Evolutionary conservation across 139 green algal species (phyloP), one percentile per base, ranked within the genome.

Genomic region (Ulvella scutata): DNA sequence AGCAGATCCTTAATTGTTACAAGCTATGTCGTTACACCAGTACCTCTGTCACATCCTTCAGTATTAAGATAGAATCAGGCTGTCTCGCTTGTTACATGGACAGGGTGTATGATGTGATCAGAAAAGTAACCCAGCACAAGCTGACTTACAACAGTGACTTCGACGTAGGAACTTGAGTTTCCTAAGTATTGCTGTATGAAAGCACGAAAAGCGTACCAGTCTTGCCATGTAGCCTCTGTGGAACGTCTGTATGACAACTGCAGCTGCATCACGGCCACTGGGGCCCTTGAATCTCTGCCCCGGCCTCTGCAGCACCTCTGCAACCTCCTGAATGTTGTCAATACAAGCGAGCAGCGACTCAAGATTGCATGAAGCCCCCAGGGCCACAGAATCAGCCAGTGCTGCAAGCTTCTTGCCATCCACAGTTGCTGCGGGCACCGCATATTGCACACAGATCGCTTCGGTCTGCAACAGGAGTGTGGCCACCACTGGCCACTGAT

Each of bases 271-370:
- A 1, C 44, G 7, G 1, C 82, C 85, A 36, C 38, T 23, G 0
- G 77, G 76, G 3, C 84, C 84, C 59, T 72, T 72, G 77, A 87
- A 89, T 33, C 84, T 78, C 40, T 79, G 74, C 3, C 84, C 84
- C 17, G 84, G 84, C 81, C 83, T 79, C 62, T 78, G 75, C 62
- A 87, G 79, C 44, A 86, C 73, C 26, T 39, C 73, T 20, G 80
- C 82, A 37, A 87, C 79, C 77, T 89, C 78, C 51, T 84, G 79
- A 37, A 90, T 85, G 82, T 90, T 90, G 38, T 75, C 72, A n/a
- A 88, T 35, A 74, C 82, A 87, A 26, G 82, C 78, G 40, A 90
- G 77, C 44, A 90, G 76, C 62, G 86, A 79, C 74, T 88, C 78
- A 79, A 87, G 76, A 7, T 28, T 43, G 7, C 36, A 10, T 21